These are phyloP conservation scores for Fusarium miscanthi DNA, from an alignment of 2,329 filamentous ascomycete species.

Conservation along the genomic window DNA sequence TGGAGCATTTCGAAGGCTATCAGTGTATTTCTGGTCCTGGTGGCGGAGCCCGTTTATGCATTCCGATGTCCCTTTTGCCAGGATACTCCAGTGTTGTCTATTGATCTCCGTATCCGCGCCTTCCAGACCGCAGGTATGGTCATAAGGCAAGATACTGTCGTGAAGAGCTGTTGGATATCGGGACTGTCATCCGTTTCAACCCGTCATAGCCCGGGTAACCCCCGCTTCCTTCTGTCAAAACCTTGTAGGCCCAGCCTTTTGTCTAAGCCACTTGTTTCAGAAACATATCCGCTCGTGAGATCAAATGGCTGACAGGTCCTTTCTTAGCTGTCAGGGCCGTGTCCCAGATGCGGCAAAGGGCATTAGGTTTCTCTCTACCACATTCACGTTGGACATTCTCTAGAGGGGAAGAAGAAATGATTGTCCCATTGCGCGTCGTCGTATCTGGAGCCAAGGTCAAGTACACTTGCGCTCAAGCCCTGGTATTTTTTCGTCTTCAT, in stretches of 20 bases:
- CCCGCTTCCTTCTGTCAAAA: conserved; percentile 9
- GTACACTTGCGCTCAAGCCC: neutral
- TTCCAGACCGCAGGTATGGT: conserved; percentile 23
- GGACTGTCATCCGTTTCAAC: conserved; percentile 31
- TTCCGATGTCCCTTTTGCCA: conserved; percentile 14
- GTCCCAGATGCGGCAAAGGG: conserved; percentile 33
- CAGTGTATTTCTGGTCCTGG: conserved; percentile 12
- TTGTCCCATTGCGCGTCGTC: neutral
- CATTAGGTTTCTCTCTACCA: conserved; percentile 4
- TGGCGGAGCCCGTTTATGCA: neutral
- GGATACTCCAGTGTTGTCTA: conserved; percentile 26
- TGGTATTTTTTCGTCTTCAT: neutral
- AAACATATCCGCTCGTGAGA: conserved; percentile 21
- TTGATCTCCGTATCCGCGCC: conserved; percentile 3
- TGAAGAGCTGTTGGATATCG: conserved; percentile 16
- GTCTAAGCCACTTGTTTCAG: conserved; percentile 45
- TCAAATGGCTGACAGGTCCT: conserved; percentile 36
- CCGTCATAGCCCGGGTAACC: conserved; percentile 21
- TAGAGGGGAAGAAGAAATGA: neutral
- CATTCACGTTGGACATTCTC: conserved; percentile 36
- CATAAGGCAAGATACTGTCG: conserved; percentile 25
- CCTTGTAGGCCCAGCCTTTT: conserved; percentile 31
- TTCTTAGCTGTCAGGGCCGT: conserved; percentile 23
- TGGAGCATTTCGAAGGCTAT: neutral
- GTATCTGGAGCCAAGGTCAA: neutral